Evolutionary conservation across 2,329 filamentous ascomycete genomes (phyloP), one percentile per base, ranked within the genome.

Genomic region (Arthrobotrys sphaeroides): DNA sequence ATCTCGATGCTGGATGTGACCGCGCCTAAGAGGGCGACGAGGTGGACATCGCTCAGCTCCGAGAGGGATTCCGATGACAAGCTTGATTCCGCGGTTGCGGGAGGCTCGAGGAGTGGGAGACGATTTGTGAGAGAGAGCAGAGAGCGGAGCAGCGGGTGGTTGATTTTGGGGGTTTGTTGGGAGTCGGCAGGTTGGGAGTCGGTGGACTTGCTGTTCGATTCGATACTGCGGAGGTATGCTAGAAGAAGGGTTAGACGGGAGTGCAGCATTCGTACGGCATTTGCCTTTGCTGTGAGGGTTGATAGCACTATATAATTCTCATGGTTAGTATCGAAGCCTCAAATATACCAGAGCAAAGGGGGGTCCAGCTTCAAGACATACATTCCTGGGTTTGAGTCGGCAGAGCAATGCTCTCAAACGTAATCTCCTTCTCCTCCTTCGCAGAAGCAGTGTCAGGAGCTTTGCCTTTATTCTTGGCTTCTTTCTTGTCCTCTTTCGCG

Each of bases 181-280:
- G n/a, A n/a, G n/a, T n/a, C n/a, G n/a, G 22, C 5, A 4, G 28
- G 5, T 16, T 49, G 38, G 6, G 77, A 83, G 24, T 6, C 22
- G 2, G 59, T 40, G 7, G 59, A 57, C 16, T 64, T 73, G 5
- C 10, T 10, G 78, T 67, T 77, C 80, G 28, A 81, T 79, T 5
- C 82, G 45, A 81, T 22, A 81, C 80, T 42, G 84, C 87, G 87
- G 51, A 99, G 88, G 81, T 97, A 98, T n/a, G 86, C 86, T 73
- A 87, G 87, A 78, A 94, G 87, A 67, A 94, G 86, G 47, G 87
- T 86, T 78, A 95, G 88, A 57, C 92, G 89, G 5, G 90, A 88
- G 80, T 94, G 90, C 26, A 99, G 88, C 89, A 97, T 97, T 83
- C 93, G 94, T 80, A 97, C 90, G 24, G 95, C 94, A 82, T 97